phyloP scores from a whole-genome alignment of 805 yeast genomes.

The Lachancea sp. region DNA sequence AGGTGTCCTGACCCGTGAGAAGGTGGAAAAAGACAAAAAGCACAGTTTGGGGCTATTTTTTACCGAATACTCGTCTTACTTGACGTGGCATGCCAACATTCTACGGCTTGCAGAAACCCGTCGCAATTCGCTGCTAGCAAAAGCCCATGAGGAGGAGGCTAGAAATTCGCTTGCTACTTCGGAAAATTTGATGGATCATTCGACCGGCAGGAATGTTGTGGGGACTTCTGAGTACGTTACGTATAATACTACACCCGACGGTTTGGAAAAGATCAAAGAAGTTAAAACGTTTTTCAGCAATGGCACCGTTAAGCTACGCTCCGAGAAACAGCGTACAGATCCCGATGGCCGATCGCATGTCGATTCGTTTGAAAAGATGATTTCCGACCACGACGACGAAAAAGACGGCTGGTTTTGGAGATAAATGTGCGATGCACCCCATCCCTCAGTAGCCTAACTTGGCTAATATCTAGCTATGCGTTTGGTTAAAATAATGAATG shows the following conservation, averaged over 20 bases:
- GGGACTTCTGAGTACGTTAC: conserved; percentile 37
- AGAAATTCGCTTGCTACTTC: conserved; percentile 13
- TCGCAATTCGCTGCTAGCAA: conserved; percentile 18
- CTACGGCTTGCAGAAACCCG: conserved; percentile 38
- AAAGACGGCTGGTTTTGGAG: conserved; percentile 13
- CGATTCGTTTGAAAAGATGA: conserved; percentile 26
- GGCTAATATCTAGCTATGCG: not conserved
- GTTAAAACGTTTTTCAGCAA: conserved; percentile 37
- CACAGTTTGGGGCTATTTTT: conserved; percentile 57
- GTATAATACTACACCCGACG: conserved; percentile 37
- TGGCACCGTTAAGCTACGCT: conserved; percentile 37
- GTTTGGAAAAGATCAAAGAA: conserved; percentile 39
- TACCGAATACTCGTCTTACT: conserved; percentile 53
- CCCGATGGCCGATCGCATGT: conserved; percentile 32
- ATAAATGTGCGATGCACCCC: too few relatives aligned
- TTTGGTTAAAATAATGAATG: too few relatives aligned
- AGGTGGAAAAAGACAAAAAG: conserved; percentile 40
- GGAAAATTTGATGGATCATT: conserved; percentile 23
- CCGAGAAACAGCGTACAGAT: conserved; percentile 36
- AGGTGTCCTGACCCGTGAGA: conserved; percentile 49
- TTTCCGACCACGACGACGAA: conserved; percentile 14
- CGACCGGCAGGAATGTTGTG: conserved; percentile 24
- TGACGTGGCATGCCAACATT: conserved; percentile 64
- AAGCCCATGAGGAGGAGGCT: not conserved
- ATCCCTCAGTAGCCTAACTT: too few relatives aligned